Percentiles rank a stretch among this genome's conserved stretches.
These are phyloP conservation scores for Lentinula detonsa DNA, from an alignment of 768 basidiomycete genomes.

Conservation along the genomic window DNA sequence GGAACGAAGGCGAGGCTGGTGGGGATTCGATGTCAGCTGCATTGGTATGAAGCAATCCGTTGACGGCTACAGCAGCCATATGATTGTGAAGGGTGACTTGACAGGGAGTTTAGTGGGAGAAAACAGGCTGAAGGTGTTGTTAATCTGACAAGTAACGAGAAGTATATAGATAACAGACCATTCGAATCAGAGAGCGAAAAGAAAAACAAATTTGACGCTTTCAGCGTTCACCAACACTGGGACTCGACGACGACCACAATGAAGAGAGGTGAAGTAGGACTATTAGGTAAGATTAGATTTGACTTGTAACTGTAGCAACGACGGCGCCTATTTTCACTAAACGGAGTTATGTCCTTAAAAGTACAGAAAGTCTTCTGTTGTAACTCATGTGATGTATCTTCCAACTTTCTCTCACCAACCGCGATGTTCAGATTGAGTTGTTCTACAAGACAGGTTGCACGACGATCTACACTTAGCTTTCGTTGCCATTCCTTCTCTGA, in stretches of 20 bases:
- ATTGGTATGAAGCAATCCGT: conserved; percentile 19
- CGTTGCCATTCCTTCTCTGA: background rate
- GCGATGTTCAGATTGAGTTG: background rate
- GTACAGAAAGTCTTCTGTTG: background rate
- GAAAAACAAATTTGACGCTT: background rate
- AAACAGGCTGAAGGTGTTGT: background rate
- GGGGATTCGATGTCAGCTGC: conserved; percentile 31
- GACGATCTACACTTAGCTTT: background rate
- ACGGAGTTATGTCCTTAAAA: background rate
- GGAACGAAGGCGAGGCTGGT: conserved; percentile 35
- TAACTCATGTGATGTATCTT: background rate
- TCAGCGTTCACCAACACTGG: background rate
- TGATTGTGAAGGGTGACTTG: background rate
- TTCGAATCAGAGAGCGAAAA: background rate
- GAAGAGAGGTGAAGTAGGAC: background rate
- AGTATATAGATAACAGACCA: background rate
- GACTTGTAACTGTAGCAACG: background rate
- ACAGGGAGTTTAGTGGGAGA: background rate
- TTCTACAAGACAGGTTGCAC: background rate
- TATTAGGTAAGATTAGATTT: background rate
- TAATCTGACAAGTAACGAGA: background rate
- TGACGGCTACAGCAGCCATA: conserved; percentile 29
- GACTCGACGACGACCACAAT: background rate
- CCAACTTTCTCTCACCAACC: background rate
- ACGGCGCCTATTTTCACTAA: background rate